Conservation (phyloP, 2,329 filamentous ascomycete species). For the Chrysoporthe puriensis region DNA sequence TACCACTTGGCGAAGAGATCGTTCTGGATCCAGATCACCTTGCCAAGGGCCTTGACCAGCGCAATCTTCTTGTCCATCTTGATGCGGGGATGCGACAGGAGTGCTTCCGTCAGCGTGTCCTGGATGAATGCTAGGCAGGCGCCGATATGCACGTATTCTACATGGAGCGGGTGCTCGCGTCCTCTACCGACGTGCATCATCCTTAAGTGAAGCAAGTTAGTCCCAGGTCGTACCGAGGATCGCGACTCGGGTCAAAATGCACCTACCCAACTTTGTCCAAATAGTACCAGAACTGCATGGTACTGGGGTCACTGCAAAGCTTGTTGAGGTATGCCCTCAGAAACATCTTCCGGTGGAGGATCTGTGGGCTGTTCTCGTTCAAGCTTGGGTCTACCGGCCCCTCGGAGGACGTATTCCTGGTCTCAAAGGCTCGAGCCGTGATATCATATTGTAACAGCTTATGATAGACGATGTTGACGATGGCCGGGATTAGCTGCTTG, state of each 20-base stretch:
- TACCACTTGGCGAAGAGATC: slow-evolving; percentile 87
- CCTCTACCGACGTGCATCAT: slow-evolving; percentile 83
- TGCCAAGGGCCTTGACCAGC: slow-evolving; percentile 74
- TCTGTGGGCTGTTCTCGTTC: slow-evolving; percentile 72
- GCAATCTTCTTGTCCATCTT: slow-evolving; percentile 70
- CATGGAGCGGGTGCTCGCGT: slow-evolving; percentile 71
- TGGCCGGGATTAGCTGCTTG: slow-evolving; percentile 78
- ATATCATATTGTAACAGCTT: slow-evolving; percentile 82
- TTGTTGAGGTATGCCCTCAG: slow-evolving; percentile 74
- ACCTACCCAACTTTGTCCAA: slow-evolving; percentile 78
- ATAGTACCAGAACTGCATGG: slow-evolving; percentile 82
- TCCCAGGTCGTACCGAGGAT: neutral
- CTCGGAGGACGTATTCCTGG: slow-evolving; percentile 65
- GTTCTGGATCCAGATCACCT: slow-evolving; percentile 88
- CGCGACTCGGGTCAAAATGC: neutral
- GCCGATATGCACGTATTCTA: slow-evolving; percentile 81
- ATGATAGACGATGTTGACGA: slow-evolving; percentile 78
- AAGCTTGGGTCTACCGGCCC: slow-evolving; percentile 67
- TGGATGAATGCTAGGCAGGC: slow-evolving; percentile 74
- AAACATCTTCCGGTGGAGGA: slow-evolving; percentile 78
- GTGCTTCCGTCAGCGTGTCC: slow-evolving; percentile 76
- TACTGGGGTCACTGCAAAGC: slow-evolving; percentile 73
- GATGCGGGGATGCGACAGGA: slow-evolving; percentile 72
- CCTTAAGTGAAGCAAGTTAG: slow-evolving; percentile 38
- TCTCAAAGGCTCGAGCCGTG: slow-evolving; percentile 76